Evolutionary conservation across 345 rosid genomes (phyloP), one percentile per base, ranked within the genome.

Genomic region (Abelmoschus esculentus): DNA sequence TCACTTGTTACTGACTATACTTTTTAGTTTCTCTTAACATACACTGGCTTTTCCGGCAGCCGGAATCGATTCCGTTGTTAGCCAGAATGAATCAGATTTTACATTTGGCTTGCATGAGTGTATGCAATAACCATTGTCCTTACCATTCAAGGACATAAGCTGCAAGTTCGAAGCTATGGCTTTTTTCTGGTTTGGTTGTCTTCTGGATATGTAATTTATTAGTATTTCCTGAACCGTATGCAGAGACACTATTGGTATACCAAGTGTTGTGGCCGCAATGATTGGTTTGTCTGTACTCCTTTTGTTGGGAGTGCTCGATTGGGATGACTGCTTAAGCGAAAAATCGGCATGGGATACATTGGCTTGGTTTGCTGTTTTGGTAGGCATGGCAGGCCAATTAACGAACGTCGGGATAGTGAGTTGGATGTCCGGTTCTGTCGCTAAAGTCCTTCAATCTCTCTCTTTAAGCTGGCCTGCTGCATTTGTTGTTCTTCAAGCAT

Each of bases 341-440:
- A 89, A 92, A 73, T 91, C 99, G 6, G 98, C 99, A 0, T 95
- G 99, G 98, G 98, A 95, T 84, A 92, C 98, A 4, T 76, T 95
- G 79, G 84, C 92, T 62, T 95, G 99, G 99, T 92, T 92, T 54
- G 91, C 98, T 13, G 91, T 92, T 67, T 80, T 95, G 61, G 97
- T 95, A 42, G 97, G 97, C 61, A 89, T 95, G 99, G 99, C 99
- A 4, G 85, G 97, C 54, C 98, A 95, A 69, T 81, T 92, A 71
- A 92, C 97, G 5, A 87, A 86, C 86, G 89, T 90, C 1, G 97
- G 99, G 26, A 80, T 95, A 3, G 96, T 95, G 18, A 59, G 80
- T 11, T 91, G 99, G 98, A 91, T 92, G 92, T 95, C 99, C 42
- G 73, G 72, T 70, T 81, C 86, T 53, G 97, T 95, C 32, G 97